Conservation (phyloP, 2,329 filamentous ascomycete genomes). For the Trichoderma cornu-damae region DNA sequence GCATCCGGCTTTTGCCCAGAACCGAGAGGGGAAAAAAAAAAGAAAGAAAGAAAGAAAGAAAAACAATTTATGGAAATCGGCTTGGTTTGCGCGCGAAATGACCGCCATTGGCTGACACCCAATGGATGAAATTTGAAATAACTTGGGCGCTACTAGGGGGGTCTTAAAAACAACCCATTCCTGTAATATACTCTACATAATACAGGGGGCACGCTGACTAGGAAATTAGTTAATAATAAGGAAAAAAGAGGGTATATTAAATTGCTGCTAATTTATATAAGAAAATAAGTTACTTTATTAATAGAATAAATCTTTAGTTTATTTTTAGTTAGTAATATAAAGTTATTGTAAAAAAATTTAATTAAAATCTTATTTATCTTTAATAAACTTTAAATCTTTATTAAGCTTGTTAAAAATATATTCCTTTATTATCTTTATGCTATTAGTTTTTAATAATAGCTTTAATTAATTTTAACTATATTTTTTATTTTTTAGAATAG, state of each 20-base stretch:
- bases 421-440: background rate
- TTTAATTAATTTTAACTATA: background rate
- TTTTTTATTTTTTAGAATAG: background rate
- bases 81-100: too few species aligned
- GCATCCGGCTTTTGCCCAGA: too few species aligned
- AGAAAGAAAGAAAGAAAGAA: too few species aligned
- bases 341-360: background rate
- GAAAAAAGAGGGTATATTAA: too few species aligned
- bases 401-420: background rate
- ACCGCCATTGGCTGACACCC: too few species aligned
- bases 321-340: background rate
- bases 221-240: too few species aligned
- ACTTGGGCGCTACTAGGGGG: too few species aligned
- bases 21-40: too few species aligned
- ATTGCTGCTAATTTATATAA: background rate
- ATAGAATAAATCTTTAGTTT: background rate
- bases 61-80: too few species aligned
- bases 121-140: too few species aligned
- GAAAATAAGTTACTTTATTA: background rate
- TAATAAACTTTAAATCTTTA: background rate
- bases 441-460: background rate
- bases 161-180: background rate
- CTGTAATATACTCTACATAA: background rate
- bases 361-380: too few species aligned
- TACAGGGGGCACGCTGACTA: background rate